phyloP scores from a whole-genome alignment of 345 rosid species.

The Sisymbrium irio region DNA sequence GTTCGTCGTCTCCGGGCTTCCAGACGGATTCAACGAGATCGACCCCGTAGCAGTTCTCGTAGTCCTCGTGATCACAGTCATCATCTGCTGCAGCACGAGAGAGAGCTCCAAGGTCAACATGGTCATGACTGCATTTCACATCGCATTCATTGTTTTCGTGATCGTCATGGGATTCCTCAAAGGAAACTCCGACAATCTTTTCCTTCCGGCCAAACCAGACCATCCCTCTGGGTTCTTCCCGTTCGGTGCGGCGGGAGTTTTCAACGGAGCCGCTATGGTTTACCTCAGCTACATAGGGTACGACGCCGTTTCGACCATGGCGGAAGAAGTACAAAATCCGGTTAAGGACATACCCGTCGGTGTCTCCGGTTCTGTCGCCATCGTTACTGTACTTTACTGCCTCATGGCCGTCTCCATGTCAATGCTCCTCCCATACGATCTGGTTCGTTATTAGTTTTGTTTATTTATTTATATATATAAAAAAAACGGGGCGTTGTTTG shows the following conservation, averaged over 20 bases:
- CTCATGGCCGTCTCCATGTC: slow-evolving; percentile 96
- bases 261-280: slow-evolving; percentile 81
- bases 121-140: slow-evolving; percentile 69
- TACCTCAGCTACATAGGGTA: slow-evolving; percentile 89
- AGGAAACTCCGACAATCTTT: slow-evolving; percentile 64
- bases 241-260: slow-evolving; percentile 65
- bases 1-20: slow-evolving; percentile 47
- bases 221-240: slow-evolving; percentile 75
- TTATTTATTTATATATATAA: background rate
- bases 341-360: slow-evolving; percentile 87
- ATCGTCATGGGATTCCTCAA: slow-evolving; percentile 70
- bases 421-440: slow-evolving; percentile 83
- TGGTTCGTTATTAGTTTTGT: slow-evolving; percentile 1
- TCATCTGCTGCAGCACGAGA: slow-evolving; percentile 64
- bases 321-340: slow-evolving; percentile 84
- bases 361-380: slow-evolving; percentile 73
- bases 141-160: slow-evolving; percentile 69
- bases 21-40: slow-evolving; percentile 73
- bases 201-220: slow-evolving; percentile 45
- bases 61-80: slow-evolving; percentile 54
- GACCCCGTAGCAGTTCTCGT: slow-evolving; percentile 61
- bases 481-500: slow-evolving; percentile 16
- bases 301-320: slow-evolving; percentile 95
- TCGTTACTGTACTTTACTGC: slow-evolving; percentile 81
- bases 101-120: slow-evolving; percentile 84